A percentile compares a stretch with the other conserved stretches of the same genome.
These are phyloP conservation scores for Sisymbrium irio DNA, from an alignment of 345 rosid species.

Conservation along the genomic window DNA sequence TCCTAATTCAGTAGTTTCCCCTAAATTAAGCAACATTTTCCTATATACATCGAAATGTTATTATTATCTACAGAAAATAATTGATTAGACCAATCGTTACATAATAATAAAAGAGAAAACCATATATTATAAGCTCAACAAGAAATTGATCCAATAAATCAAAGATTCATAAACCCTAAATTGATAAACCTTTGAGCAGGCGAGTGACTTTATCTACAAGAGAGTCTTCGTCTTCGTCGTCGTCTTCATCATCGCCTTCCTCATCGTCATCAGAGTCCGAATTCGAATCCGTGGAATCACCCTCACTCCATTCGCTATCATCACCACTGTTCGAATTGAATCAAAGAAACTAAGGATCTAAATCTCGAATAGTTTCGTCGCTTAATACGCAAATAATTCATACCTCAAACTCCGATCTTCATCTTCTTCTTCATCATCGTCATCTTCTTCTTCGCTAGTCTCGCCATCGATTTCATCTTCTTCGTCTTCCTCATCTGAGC, in stretches of 20 bases:
- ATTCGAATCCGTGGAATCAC: conserved; percentile 22
- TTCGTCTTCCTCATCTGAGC: conserved; percentile 23
- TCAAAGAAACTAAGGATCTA: neutral
- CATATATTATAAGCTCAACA: neutral
- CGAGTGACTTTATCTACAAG: conserved; percentile 40
- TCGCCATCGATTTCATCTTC: conserved; percentile 1
- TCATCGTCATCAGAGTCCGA: conserved; percentile 18
- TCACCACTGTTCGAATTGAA: conserved; percentile 18
- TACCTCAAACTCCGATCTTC: conserved; percentile 35
- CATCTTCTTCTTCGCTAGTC: conserved; percentile 13
- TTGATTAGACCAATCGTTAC: conserved; percentile 1
- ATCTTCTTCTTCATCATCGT: conserved; percentile 20
- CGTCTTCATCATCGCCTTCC: conserved; percentile 24
- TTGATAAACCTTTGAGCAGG: conserved; percentile 44
- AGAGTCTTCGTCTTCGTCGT: conserved; percentile 38
- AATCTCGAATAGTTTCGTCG: neutral
- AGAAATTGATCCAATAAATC: neutral
- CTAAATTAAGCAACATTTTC: neutral
- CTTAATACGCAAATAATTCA: neutral
- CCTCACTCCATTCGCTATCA: conserved; percentile 29
- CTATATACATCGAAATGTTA: neutral
- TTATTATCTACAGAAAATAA: neutral
- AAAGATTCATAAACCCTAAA: conserved; percentile 13
- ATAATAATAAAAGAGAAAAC: neutral
- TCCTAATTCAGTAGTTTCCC: neutral